Evolutionary conservation across 305 asterid species (phyloP).

Genomic region (Coffea humblotiana): DNA sequence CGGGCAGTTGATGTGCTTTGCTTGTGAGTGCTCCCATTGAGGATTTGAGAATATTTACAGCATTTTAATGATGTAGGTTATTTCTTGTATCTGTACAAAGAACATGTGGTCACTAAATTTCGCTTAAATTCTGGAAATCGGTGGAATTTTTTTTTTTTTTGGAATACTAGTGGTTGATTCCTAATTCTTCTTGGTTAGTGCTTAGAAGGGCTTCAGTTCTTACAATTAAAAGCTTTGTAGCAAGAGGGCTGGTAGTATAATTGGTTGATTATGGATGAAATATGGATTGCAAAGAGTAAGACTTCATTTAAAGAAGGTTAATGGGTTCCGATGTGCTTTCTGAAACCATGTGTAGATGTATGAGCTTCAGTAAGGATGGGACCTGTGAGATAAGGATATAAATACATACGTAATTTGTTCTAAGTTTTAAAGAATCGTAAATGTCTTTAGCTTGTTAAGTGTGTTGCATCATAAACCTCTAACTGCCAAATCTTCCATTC

Average conservation of each 20-base stretch:
- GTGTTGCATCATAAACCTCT: background rate
- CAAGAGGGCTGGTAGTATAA: background rate
- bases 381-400: background rate
- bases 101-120: no score
- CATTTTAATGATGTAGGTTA: background rate
- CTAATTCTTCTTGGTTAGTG: background rate
- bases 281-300: background rate
- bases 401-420: background rate
- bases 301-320: background rate
- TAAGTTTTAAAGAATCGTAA: background rate
- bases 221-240: background rate
- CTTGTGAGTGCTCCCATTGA: background rate
- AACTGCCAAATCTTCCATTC: background rate
- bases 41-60: background rate
- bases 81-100: no score
- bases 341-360: background rate
- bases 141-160: background rate
- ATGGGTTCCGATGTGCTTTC: background rate
- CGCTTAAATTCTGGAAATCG: no score
- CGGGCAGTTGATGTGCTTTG: background rate
- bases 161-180: background rate
- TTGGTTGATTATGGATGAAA: background rate
- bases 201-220: background rate
- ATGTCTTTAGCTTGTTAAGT: constrained; percentile 1
- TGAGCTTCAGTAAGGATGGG: background rate